These are phyloP conservation scores for Macrolepiota albuminosa DNA, from an alignment of 768 basidiomycete genomes.

Conservation along the genomic window DNA sequence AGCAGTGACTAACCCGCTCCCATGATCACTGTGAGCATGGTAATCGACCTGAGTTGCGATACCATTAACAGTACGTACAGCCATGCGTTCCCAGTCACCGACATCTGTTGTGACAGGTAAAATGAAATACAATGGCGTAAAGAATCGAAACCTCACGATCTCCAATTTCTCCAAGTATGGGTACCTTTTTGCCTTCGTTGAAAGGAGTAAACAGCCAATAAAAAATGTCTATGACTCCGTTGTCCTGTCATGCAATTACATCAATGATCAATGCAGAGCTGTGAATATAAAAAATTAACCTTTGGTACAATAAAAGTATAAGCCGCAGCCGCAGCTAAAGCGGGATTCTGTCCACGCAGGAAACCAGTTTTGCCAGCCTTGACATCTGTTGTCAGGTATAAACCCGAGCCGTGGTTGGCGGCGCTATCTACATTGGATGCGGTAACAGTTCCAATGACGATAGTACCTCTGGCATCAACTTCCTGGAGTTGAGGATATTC, in stretches of 20 bases:
- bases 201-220: conserved; percentile 17
- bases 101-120: conserved; percentile 5
- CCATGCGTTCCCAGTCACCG: conserved; percentile 18
- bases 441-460: conserved; percentile 7
- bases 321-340: conserved; percentile 8
- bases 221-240: conserved; percentile 14
- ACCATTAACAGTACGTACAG: conserved; percentile 15
- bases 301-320: conserved; percentile 16
- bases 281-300: neutral
- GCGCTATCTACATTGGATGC: conserved; percentile 8
- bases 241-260: conserved; percentile 3
- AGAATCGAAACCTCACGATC: conserved; percentile 7
- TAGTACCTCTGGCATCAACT: conserved; percentile 11
- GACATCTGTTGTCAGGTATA: conserved; percentile 12
- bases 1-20: conserved; percentile 10
- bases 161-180: conserved; percentile 13
- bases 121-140: neutral
- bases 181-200: conserved; percentile 15
- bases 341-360: conserved; percentile 15
- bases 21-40: conserved; percentile 14
- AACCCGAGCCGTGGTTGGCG: conserved; percentile 8
- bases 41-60: conserved; percentile 17
- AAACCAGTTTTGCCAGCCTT: conserved; percentile 12
- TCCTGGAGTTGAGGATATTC: conserved; percentile 1
- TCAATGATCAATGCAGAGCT: neutral